Conservation (phyloP, 2,329 filamentous ascomycete species). For the Cadophora sp. region DNA sequence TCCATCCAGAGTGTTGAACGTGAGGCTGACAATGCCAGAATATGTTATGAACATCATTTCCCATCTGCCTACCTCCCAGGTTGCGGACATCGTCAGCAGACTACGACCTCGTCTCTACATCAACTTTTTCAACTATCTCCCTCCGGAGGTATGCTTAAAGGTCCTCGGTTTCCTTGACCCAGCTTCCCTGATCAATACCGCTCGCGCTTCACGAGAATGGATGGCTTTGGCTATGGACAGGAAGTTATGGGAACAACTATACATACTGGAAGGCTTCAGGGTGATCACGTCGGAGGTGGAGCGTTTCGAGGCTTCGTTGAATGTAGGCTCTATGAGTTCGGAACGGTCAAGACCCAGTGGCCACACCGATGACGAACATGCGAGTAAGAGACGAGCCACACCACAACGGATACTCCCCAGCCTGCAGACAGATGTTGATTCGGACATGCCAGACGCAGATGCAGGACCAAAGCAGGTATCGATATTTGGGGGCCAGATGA, state of each 20-base stretch:
- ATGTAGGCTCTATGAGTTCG: slow-evolving; percentile 59
- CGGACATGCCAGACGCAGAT: slow-evolving; percentile 53
- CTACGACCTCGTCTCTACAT: slow-evolving; percentile 87
- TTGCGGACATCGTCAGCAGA: slow-evolving; percentile 80
- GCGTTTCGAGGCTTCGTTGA: slow-evolving; percentile 65
- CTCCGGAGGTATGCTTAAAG: slow-evolving; percentile 88
- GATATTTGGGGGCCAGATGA: slow-evolving; percentile 37
- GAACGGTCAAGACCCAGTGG: slow-evolving; percentile 31
- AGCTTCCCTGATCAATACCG: slow-evolving; percentile 78
- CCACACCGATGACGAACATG: slow-evolving; percentile 53
- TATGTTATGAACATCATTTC: slow-evolving; percentile 80
- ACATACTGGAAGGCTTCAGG: slow-evolving; percentile 86
- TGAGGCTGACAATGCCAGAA: slow-evolving; percentile 58
- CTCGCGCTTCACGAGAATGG: slow-evolving; percentile 82
- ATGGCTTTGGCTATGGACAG: slow-evolving; percentile 81
- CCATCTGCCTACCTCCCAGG: slow-evolving; percentile 78
- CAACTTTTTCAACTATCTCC: slow-evolving; percentile 86
- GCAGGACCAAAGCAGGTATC: slow-evolving; percentile 31
- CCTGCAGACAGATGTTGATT: slow-evolving; percentile 51
- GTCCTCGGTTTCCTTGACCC: slow-evolving; percentile 88
- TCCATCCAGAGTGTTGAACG: neutral
- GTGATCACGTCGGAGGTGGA: slow-evolving; percentile 70
- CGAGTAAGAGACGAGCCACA: slow-evolving; percentile 61
- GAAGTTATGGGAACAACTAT: slow-evolving; percentile 85
- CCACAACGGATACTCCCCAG: slow-evolving; percentile 45